phyloP scores from a whole-genome alignment of 345 rosid species.

The Populus pruinosa region DNA sequence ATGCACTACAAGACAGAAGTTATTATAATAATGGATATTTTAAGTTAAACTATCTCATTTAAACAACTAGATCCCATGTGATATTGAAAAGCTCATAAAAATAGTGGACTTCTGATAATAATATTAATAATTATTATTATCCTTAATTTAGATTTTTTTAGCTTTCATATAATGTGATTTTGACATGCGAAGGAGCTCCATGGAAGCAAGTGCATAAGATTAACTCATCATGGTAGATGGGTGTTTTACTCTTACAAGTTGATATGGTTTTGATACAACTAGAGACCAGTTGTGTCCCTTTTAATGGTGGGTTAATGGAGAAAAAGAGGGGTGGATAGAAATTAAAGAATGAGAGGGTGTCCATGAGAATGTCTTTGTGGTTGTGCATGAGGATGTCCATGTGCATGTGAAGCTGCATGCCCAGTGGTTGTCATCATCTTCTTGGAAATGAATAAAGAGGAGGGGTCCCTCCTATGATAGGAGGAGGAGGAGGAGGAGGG shows the following conservation, averaged over 20 bases:
- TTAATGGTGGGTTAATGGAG: conserved; percentile 3
- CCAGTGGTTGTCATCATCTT: conserved; percentile 27
- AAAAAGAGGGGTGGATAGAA: not conserved
- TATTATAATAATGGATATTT: no score
- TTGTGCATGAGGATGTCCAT: conserved; percentile 12
- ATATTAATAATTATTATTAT: no score
- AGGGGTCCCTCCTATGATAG: conserved; percentile 5
- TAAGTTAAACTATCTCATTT: no score
- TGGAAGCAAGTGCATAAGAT: not conserved
- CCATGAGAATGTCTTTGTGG: not conserved
- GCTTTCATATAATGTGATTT: no score
- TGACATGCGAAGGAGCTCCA: no score
- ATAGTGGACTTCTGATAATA: no score
- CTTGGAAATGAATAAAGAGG: conserved; percentile 11
- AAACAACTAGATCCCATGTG: no score
- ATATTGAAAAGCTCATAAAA: no score
- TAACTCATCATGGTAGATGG: not conserved
- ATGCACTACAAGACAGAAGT: no score
- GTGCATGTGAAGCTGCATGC: conserved; percentile 11
- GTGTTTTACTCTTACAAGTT: not conserved
- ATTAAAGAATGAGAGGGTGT: not conserved
- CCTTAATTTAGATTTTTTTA: no score
- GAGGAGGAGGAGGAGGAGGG: not conserved
- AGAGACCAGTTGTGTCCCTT: conserved; percentile 20
- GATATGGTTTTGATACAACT: not conserved